Evolutionary conservation across 371 early-diverging fungal genomes (phyloP).

Genomic region (Fennellomyces sp.): DNA sequence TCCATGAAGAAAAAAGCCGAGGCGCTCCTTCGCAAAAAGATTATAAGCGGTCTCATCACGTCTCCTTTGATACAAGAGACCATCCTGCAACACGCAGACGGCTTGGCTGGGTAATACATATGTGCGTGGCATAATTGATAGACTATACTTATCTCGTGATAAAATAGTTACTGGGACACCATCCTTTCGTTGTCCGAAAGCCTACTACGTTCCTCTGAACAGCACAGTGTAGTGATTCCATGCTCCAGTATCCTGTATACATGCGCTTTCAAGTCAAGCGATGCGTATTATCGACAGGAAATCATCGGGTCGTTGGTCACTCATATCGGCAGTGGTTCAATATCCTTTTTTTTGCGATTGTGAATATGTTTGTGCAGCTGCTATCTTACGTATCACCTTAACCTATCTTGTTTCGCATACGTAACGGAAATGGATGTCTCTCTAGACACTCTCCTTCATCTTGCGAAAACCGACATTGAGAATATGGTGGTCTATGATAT

Average conservation of each 20-base stretch:
- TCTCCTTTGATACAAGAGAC: slow-evolving; percentile 54
- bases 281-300: slow-evolving; percentile 76
- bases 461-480: slow-evolving; percentile 53
- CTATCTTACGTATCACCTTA: slow-evolving; percentile 9
- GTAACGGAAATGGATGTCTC: slow-evolving; percentile 70
- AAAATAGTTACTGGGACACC: slow-evolving; percentile 53
- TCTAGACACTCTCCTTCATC: slow-evolving; percentile 56
- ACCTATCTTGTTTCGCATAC: slow-evolving; percentile 10
- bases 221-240: slow-evolving; percentile 43
- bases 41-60: slow-evolving; percentile 54
- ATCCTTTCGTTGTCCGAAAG: slow-evolving; percentile 66
- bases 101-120: slow-evolving; percentile 45
- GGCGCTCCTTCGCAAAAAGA: slow-evolving; percentile 56
- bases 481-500: slow-evolving; percentile 63
- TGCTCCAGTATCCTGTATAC: slow-evolving; percentile 57
- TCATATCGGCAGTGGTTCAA: slow-evolving; percentile 84
- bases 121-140: neutral
- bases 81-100: slow-evolving; percentile 51
- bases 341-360: slow-evolving; percentile 39
- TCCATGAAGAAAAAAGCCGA: slow-evolving; percentile 72
- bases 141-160: neutral
- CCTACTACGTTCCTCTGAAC: slow-evolving; percentile 59
- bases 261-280: slow-evolving; percentile 56
- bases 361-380: neutral
- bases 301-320: slow-evolving; percentile 77